Evolutionary conservation across 108 stramenopile species (phyloP).

Genomic region (Fistulifera solaris): DNA sequence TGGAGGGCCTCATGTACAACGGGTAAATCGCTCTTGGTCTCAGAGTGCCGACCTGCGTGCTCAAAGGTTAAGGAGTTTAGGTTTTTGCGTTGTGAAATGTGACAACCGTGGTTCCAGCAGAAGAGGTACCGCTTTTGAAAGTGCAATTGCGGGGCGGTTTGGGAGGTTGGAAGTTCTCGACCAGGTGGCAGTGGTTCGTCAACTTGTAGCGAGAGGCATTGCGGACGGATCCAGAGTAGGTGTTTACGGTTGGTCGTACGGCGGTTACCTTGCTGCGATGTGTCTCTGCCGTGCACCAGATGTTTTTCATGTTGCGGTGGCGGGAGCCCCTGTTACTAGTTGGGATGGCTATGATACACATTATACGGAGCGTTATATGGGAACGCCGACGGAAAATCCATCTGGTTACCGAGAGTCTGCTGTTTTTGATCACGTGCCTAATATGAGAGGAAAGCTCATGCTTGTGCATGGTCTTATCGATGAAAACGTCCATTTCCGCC

Average conservation of each 20-base stretch:
- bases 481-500: constrained; percentile 95
- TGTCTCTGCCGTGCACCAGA: constrained; percentile 75
- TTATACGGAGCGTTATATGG: constrained; percentile 96
- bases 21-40: constrained; percentile 64
- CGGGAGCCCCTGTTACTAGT: constrained; percentile 90
- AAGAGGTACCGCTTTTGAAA: constrained; percentile 85
- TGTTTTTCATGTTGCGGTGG: constrained; percentile 78
- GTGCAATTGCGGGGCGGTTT: constrained; percentile 54
- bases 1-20: constrained; percentile 94
- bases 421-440: constrained; percentile 65
- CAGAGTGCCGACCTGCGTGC: constrained; percentile 84
- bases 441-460: constrained; percentile 78
- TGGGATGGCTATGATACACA: constrained; percentile 97
- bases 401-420: constrained; percentile 64
- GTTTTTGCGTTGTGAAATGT: constrained; percentile 89
- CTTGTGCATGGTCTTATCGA: constrained; percentile 92
- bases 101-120: constrained; percentile 90
- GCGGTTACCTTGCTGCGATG: constrained; percentile 90
- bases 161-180: constrained; percentile 87
- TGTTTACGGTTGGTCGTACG: constrained; percentile 94
- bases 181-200: constrained; percentile 78
- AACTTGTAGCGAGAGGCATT: constrained; percentile 46
- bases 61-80: constrained; percentile 62
- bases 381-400: constrained; percentile 62
- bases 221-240: constrained; percentile 80